Evolutionary conservation across 192 early-diverging fungal genomes (phyloP).

Genomic region (Backusella liffmaniae): DNA sequence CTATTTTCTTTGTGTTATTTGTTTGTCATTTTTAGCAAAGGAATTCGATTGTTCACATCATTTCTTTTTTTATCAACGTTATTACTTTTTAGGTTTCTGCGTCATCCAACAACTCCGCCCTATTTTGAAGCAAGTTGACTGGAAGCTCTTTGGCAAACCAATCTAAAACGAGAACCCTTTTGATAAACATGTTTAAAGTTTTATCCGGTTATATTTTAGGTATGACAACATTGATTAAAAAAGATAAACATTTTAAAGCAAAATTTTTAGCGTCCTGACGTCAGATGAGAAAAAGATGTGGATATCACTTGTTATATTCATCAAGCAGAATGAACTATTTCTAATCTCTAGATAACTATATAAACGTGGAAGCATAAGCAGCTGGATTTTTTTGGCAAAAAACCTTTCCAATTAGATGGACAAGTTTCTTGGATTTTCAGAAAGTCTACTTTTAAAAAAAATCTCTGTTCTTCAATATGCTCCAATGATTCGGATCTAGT

Average conservation of each 20-base stretch:
- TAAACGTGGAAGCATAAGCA: not conserved
- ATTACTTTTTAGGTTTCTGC: not conserved
- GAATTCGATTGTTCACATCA: not conserved
- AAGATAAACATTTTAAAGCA: not conserved
- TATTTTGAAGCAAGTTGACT: conserved; percentile 9
- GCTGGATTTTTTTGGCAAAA: not conserved
- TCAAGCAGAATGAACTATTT: not conserved
- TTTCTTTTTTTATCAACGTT: not conserved
- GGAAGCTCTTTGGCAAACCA: not conserved
- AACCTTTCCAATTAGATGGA: not conserved
- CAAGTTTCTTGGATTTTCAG: not conserved
- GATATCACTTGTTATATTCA: not conserved
- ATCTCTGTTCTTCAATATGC: not conserved
- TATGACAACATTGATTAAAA: not conserved
- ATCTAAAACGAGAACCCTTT: conserved; percentile 1
- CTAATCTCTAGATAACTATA: not conserved
- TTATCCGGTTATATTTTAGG: not conserved
- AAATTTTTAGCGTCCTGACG: not conserved
- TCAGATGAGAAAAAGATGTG: not conserved
- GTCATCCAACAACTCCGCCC: not conserved
- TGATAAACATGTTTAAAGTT: not conserved
- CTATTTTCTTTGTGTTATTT: not conserved
- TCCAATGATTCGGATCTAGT: not conserved
- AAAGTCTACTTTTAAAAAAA: not conserved
- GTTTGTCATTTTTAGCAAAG: not conserved